These are phyloP conservation scores for Spathaspora girioi DNA, from an alignment of 805 yeast species.

Conservation along the genomic window DNA sequence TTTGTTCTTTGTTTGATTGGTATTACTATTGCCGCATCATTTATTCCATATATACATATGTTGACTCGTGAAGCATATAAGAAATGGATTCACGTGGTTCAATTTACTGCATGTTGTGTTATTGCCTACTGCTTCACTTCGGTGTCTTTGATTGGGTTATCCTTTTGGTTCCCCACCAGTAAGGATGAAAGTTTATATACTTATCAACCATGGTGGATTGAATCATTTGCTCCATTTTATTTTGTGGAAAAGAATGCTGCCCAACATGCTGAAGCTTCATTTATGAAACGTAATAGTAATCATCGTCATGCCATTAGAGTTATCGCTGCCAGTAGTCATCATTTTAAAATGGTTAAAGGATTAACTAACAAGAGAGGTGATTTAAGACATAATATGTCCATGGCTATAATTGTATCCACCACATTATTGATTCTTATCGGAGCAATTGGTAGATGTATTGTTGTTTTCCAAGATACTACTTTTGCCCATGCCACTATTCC, in stretches of 20 bases:
- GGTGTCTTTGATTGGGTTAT: conserved; percentile 42
- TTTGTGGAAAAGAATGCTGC: conserved; percentile 56
- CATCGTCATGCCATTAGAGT: conserved; percentile 53
- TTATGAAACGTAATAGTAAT: conserved; percentile 46
- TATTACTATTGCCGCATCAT: conserved; percentile 63
- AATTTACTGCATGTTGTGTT: conserved; percentile 27
- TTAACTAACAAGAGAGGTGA: conserved; percentile 37
- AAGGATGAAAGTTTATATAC: conserved; percentile 49
- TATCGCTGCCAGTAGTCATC: conserved; percentile 55
- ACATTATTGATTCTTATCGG: conserved; percentile 50
- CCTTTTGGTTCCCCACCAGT: conserved; percentile 54
- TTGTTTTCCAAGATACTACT: conserved; percentile 17
- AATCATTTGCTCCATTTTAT: conserved; percentile 55
- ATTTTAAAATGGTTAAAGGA: conserved; percentile 35
- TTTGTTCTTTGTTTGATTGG: conserved; percentile 53
- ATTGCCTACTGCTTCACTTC: conserved; percentile 51
- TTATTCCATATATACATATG: conserved; percentile 58
- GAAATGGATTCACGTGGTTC: conserved; percentile 23
- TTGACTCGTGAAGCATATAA: conserved; percentile 29
- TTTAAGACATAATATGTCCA: conserved; percentile 51
- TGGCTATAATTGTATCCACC: conserved; percentile 44
- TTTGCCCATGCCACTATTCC: conserved; percentile 16
- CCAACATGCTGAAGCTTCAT: conserved; percentile 43
- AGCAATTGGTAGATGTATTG: conserved; percentile 43
- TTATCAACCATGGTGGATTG: conserved; percentile 80